Percentiles rank a stretch among this genome's conserved stretches.
phyloP scores from a whole-genome alignment of 1,284 basidiomycete species.

The Ganoderma meredithae region DNA sequence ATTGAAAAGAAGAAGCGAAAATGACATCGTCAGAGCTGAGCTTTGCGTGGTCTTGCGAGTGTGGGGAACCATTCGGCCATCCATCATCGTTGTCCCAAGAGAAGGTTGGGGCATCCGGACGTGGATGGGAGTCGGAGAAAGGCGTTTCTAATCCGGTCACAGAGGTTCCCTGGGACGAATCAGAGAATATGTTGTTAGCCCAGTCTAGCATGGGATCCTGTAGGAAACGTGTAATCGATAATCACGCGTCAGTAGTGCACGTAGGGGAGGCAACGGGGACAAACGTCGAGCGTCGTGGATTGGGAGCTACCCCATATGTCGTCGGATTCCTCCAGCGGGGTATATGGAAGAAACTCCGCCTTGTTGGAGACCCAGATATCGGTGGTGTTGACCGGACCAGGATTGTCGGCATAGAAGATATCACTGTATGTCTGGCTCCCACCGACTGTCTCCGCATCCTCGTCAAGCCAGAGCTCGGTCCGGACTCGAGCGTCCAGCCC shows the following conservation, averaged over 20 bases:
- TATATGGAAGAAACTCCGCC: conserved; percentile 7
- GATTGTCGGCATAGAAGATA: conserved; percentile 17
- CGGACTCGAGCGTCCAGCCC: conserved; percentile 17
- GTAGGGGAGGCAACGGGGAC: conserved; percentile 11
- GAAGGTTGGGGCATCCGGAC: background rate
- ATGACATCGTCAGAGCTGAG: background rate
- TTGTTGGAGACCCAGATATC: conserved; percentile 16
- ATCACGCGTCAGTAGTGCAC: conserved; percentile 8
- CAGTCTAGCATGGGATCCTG: conserved; percentile 23
- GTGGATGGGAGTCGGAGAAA: conserved; percentile 15
- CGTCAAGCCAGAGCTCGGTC: conserved; percentile 24
- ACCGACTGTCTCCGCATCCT: conserved; percentile 23
- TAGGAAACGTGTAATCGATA: background rate
- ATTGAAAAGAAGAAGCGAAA: background rate
- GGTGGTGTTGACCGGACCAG: background rate
- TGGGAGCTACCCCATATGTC: conserved; percentile 31
- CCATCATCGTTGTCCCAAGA: conserved; percentile 2
- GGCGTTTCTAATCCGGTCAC: background rate
- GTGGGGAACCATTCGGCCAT: conserved; percentile 17
- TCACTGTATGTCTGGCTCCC: conserved; percentile 20
- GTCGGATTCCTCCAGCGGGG: conserved; percentile 20
- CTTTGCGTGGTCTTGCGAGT: background rate
- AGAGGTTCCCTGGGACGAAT: conserved; percentile 1
- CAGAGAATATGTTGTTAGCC: conserved; percentile 8
- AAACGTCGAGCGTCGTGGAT: conserved; percentile 27